Percentiles rank a stretch among this genome's conserved stretches.
Evolutionary conservation across 2,329 filamentous ascomycete species (phyloP).

Genomic region (Fusarium sp.): DNA sequence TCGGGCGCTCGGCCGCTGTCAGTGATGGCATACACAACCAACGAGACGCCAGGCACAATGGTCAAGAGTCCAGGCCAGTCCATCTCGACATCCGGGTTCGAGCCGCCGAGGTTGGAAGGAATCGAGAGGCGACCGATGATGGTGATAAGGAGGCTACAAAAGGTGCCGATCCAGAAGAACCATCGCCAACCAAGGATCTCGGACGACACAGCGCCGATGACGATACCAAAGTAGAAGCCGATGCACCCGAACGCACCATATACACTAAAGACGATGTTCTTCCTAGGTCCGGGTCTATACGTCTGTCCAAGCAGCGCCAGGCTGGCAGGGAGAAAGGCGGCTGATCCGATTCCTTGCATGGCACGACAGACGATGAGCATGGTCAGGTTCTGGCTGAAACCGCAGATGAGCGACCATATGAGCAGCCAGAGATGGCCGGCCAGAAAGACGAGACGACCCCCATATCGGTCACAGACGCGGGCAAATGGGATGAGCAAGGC

Average conservation of each 20-base stretch:
- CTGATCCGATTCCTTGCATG: slow-evolving; percentile 77
- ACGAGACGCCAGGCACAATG: slow-evolving; percentile 72
- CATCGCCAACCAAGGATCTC: slow-evolving; percentile 73
- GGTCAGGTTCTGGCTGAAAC: slow-evolving; percentile 72
- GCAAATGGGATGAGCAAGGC: slow-evolving; percentile 73
- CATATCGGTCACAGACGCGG: slow-evolving; percentile 70
- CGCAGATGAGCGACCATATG: slow-evolving; percentile 75
- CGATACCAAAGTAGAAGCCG: slow-evolving; percentile 74
- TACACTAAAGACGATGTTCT: slow-evolving; percentile 74
- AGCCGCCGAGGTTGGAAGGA: slow-evolving; percentile 48
- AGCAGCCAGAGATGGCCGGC: slow-evolving; percentile 71
- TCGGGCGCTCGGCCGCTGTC: slow-evolving; percentile 75
- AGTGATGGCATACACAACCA: slow-evolving; percentile 81
- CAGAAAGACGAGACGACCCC: slow-evolving; percentile 70
- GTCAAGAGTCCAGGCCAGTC: slow-evolving; percentile 74
- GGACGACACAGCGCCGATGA: slow-evolving; percentile 72
- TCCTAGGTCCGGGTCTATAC: slow-evolving; percentile 77
- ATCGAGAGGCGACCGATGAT: slow-evolving; percentile 57
- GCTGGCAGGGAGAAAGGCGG: slow-evolving; percentile 73
- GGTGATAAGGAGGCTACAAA: slow-evolving; percentile 58
- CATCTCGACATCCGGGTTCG: slow-evolving; percentile 60
- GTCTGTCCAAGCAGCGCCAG: slow-evolving; percentile 76
- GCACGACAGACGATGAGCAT: slow-evolving; percentile 80
- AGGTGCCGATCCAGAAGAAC: slow-evolving; percentile 76
- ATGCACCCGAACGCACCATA: slow-evolving; percentile 68